Conservation (phyloP, 2,329 filamentous ascomycete genomes). For the Xylaria sp. region DNA sequence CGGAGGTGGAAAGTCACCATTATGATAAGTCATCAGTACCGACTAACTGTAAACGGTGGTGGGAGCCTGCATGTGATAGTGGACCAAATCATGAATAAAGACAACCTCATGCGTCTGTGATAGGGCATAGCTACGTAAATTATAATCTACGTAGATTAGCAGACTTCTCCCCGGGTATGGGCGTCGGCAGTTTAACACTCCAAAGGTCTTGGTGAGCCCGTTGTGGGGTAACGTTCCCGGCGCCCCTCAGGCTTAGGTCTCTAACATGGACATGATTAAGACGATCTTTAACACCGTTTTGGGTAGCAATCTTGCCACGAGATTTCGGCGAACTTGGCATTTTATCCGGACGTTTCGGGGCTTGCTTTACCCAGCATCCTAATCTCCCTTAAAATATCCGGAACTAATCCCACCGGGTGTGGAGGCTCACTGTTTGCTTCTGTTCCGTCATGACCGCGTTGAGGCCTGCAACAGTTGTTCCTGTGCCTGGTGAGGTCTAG, state of each 20-base stretch:
- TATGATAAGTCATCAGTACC: neutral
- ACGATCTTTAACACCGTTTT: neutral
- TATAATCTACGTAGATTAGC: slow-evolving; percentile 24
- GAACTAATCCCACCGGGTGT: slow-evolving; percentile 1
- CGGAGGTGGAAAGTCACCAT: neutral
- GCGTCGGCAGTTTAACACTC: slow-evolving; percentile 24
- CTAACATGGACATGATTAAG: neutral
- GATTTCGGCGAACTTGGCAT: slow-evolving; percentile 5
- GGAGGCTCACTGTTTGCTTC: slow-evolving; percentile 7
- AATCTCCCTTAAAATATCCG: slow-evolving; percentile 23
- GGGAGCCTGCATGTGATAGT: slow-evolving; percentile 2
- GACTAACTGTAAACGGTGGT: neutral
- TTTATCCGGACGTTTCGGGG: slow-evolving; percentile 22
- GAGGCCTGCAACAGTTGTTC: neutral
- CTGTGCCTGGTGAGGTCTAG: neutral
- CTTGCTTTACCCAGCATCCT: slow-evolving; percentile 24
- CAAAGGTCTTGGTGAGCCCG: neutral
- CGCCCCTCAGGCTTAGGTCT: neutral
- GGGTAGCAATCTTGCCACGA: neutral
- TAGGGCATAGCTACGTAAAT: slow-evolving; percentile 5
- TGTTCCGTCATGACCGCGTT: neutral
- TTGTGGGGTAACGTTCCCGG: neutral
- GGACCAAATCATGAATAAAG: slow-evolving; percentile 1
- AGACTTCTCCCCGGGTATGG: slow-evolving; percentile 10
- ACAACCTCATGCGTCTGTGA: slow-evolving; percentile 4